Evolutionary conservation across 164 flowering plant genomes (phyloP).

Genomic region (Umbilicus rupestris): DNA sequence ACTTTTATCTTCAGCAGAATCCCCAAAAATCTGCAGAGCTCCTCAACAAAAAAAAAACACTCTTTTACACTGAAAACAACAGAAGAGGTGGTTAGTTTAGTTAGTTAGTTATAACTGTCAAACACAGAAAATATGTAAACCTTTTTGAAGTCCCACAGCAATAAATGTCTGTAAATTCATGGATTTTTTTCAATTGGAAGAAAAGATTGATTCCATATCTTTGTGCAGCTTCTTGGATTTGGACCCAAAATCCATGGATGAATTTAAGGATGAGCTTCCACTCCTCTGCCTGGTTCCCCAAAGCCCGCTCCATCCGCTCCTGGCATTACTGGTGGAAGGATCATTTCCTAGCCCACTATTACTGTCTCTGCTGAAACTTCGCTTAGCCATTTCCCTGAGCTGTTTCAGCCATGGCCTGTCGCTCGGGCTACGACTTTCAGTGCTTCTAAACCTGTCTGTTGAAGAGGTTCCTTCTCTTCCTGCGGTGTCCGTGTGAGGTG

Average conservation of each 20-base stretch:
- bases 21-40: too few species aligned
- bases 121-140: too few species aligned
- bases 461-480: not conserved
- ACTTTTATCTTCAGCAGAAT: too few species aligned
- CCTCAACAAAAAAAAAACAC: too few species aligned
- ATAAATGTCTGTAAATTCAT: not conserved
- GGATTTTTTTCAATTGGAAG: slow-evolving; percentile 26
- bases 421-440: slow-evolving; percentile 38
- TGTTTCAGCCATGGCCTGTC: slow-evolving; percentile 78
- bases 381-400: slow-evolving; percentile 69
- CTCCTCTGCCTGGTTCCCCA: slow-evolving; percentile 54
- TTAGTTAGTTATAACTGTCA: too few species aligned
- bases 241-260: slow-evolving; percentile 47
- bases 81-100: too few species aligned
- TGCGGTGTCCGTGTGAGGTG: not conserved
- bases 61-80: too few species aligned
- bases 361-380: slow-evolving; percentile 63
- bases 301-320: slow-evolving; percentile 34
- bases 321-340: slow-evolving; percentile 47
- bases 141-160: not conserved
- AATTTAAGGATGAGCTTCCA: slow-evolving; percentile 46
- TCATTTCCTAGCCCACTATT: slow-evolving; percentile 23
- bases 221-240: slow-evolving; percentile 43
- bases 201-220: slow-evolving; percentile 83
- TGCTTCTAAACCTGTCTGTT: slow-evolving; percentile 26